Evolutionary conservation across 306 rosid species (phyloP), one percentile per base, ranked within the genome.

Genomic region (Citrullus colocynthis): DNA sequence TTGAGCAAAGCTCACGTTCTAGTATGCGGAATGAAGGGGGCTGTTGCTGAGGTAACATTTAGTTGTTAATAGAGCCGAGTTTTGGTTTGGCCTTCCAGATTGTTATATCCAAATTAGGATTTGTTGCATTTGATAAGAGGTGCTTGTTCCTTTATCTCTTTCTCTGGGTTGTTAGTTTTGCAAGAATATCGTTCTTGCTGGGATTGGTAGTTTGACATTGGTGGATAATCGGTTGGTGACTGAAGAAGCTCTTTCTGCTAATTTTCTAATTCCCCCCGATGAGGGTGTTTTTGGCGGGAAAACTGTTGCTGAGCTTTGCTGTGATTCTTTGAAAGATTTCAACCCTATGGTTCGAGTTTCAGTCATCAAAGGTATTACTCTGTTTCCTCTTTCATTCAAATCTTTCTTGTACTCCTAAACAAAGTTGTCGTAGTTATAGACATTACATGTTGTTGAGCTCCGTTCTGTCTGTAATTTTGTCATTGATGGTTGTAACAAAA

Each of bases 261-360:
- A 92, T 77, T 96, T 96, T 88, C 87, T 96, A 67, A 86, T 96
- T 17, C 93, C 97, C 82, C 80, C 76, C 49, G 91, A 89, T 82
- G 98, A 92, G 84, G 84, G 80, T 81, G 88, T 83, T 82, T 84
- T 80, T 80, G 76, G 85, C 70, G 97, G 93, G 79, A 89, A 91
- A 82, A 87, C 97, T 56, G 86, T 96, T 37, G 96, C 96, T 6
- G 89, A 91, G 81, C 90, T 91, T 81, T 96, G 96, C 82, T 88
- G 98, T 59, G 85, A 89, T 86, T 96, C 99, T 45, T 91, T 96
- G 79, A 96, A 85, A 79, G 98, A 96, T 79, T 96, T 96, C 83
- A 96, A 92, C 67, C 97, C 99, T 0, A 96, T 96, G 99, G 99
- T 96, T 74, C 93, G 89, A 24, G 99, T 96, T 83, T 89, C 90